These are phyloP conservation scores for Ustilago nuda DNA, from an alignment of 1,284 basidiomycete species.

Conservation along the genomic window DNA sequence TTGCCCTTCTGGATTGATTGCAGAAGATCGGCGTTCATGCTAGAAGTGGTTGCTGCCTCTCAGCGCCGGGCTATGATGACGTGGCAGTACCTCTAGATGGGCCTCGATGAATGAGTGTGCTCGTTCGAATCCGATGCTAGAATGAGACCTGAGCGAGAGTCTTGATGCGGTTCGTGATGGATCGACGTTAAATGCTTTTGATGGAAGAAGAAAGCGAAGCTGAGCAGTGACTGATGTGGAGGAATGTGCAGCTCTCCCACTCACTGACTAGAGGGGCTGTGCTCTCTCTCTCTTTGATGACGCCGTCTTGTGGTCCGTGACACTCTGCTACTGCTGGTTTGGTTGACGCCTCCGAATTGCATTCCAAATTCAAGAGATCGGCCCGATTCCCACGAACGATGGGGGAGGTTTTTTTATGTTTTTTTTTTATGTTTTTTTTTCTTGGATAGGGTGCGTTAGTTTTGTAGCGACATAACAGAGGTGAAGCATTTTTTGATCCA, in stretches of 20 bases:
- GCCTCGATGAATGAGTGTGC: background rate
- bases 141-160: background rate
- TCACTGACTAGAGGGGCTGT: constrained; percentile 12
- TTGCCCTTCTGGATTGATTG: constrained; percentile 48
- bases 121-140: background rate
- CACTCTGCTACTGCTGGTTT: background rate
- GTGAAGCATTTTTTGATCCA: too few species aligned
- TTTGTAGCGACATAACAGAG: background rate
- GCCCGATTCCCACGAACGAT: background rate
- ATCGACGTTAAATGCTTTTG: background rate
- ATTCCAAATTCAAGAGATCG: background rate
- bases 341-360: background rate
- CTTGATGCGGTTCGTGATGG: background rate
- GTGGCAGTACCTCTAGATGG: background rate
- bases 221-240: constrained; percentile 16
- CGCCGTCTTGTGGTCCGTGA: constrained; percentile 4
- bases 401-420: background rate
- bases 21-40: constrained; percentile 49
- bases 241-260: background rate
- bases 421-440: background rate
- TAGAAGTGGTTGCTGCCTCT: constrained; percentile 7
- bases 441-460: background rate
- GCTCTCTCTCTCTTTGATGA: constrained; percentile 9
- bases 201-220: background rate
- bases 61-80: background rate